Conservation (phyloP, 2,329 filamentous ascomycete genomes). For the Aspergillus novofumigatus region DNA sequence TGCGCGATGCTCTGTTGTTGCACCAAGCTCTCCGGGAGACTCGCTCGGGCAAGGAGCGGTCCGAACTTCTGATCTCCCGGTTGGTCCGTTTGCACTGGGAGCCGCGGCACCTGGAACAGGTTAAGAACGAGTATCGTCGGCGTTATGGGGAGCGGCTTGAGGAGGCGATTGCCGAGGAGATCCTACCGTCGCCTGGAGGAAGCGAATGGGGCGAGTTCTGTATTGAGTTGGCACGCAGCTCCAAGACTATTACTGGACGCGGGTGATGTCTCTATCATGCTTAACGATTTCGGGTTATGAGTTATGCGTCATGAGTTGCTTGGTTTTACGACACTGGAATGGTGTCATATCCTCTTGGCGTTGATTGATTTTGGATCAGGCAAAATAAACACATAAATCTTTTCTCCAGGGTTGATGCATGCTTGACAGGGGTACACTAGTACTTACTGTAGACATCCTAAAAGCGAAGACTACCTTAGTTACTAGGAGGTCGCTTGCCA, state of each 20-base stretch:
- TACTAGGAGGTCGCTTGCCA: neutral
- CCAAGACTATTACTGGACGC: conserved; percentile 16
- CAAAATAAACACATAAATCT: neutral
- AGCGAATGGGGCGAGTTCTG: conserved; percentile 73
- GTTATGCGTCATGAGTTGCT: neutral
- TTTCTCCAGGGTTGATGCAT: neutral
- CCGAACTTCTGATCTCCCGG: conserved; percentile 81
- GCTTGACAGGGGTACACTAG: neutral
- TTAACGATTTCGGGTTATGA: neutral
- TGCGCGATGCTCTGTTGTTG: conserved; percentile 84
- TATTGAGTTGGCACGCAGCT: conserved; percentile 52
- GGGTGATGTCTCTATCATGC: neutral
- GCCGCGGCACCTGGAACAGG: conserved; percentile 68
- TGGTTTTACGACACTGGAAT: neutral
- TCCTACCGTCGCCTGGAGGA: conserved; percentile 50
- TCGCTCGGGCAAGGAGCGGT: conserved; percentile 66
- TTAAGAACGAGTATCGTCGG: conserved; percentile 75
- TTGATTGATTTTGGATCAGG: neutral
- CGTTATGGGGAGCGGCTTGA: conserved; percentile 72
- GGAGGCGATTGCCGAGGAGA: conserved; percentile 72
- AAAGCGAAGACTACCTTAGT: neutral
- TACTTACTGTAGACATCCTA: neutral
- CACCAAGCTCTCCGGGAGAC: conserved; percentile 82
- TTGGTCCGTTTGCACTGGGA: conserved; percentile 94
- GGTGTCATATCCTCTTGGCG: neutral